Evolutionary conservation across 1,284 basidiomycete genomes (phyloP).

Genomic region (Ganoderma boninense): DNA sequence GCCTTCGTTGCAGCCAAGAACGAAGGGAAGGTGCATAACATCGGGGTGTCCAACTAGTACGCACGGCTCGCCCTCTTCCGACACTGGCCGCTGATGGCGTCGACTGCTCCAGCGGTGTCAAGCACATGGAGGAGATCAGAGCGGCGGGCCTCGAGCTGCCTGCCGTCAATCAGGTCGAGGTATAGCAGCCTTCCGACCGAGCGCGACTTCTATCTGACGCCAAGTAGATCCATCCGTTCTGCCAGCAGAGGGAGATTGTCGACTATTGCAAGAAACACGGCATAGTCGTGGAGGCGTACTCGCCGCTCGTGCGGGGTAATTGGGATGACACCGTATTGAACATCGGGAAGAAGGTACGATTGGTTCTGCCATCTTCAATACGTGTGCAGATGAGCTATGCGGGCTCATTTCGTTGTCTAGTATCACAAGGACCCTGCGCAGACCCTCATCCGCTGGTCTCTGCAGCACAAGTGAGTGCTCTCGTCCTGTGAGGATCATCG

Average conservation of each 20-base stretch:
- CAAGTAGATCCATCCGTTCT: slow-evolving; percentile 87
- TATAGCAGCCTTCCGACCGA: slow-evolving; percentile 34
- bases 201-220: too few species aligned
- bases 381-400: neutral
- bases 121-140: slow-evolving; percentile 81
- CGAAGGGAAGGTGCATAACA: slow-evolving; percentile 58
- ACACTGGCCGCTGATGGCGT: neutral
- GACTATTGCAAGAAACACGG: slow-evolving; percentile 73
- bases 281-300: slow-evolving; percentile 79
- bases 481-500: neutral
- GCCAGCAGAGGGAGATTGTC: slow-evolving; percentile 84
- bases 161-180: slow-evolving; percentile 87
- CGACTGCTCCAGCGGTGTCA: slow-evolving; percentile 44
- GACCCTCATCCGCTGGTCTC: slow-evolving; percentile 72
- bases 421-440: slow-evolving; percentile 63
- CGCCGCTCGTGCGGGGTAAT: slow-evolving; percentile 56
- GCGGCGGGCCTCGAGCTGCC: slow-evolving; percentile 69
- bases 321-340: slow-evolving; percentile 51
- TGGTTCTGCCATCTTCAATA: too few species aligned
- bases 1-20: slow-evolving; percentile 53
- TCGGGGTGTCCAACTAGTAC: slow-evolving; percentile 74
- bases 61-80: slow-evolving; percentile 46
- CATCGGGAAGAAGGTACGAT: slow-evolving; percentile 50
- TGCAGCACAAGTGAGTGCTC: slow-evolving; percentile 55
- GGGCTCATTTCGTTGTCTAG: slow-evolving; percentile 34